Evolutionary conservation across 768 basidiomycete genomes (phyloP).

Genomic region (Pulveroboletus ravenelii): DNA sequence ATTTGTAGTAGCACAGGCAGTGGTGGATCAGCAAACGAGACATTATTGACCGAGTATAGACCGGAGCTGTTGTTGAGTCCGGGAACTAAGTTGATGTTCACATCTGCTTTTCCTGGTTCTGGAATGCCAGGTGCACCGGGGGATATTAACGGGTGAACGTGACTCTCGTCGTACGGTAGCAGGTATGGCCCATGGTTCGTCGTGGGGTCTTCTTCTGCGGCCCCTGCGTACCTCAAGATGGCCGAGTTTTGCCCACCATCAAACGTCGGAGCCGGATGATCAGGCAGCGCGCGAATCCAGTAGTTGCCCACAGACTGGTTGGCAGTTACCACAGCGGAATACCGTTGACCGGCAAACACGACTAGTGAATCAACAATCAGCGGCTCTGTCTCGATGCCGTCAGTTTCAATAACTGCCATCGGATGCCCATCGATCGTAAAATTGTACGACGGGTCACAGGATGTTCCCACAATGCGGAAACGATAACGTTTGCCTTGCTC

Average conservation of each 20-base stretch:
- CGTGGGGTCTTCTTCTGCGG: conserved; percentile 31
- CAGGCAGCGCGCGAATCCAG: conserved; percentile 35
- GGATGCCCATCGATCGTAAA: conserved; percentile 44
- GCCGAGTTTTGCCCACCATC: conserved; percentile 34
- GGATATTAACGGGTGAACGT: conserved; percentile 30
- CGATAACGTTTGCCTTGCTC: conserved; percentile 33
- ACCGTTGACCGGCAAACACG: conserved; percentile 48
- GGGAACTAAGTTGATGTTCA: conserved; percentile 34
- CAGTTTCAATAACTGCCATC: conserved; percentile 29
- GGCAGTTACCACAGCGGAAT: conserved; percentile 40
- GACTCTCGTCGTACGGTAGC: conserved; percentile 33
- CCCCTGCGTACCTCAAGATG: conserved; percentile 39
- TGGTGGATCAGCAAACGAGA: conserved; percentile 30
- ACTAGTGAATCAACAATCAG: conserved; percentile 38
- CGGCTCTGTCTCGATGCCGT: conserved; percentile 32
- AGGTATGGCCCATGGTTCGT: conserved; percentile 17
- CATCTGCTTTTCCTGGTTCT: conserved; percentile 37
- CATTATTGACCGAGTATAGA: conserved; percentile 25
- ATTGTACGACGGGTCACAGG: conserved; percentile 40
- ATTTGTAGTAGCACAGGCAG: conserved; percentile 21
- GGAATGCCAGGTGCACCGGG: conserved; percentile 30
- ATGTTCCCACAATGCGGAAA: conserved; percentile 33
- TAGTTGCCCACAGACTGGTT: conserved; percentile 34
- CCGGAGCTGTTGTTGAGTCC: not conserved
- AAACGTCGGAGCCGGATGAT: conserved; percentile 17